Conservation (phyloP, 2,329 filamentous ascomycete genomes). For the Coniochaeta pulveracea region DNA sequence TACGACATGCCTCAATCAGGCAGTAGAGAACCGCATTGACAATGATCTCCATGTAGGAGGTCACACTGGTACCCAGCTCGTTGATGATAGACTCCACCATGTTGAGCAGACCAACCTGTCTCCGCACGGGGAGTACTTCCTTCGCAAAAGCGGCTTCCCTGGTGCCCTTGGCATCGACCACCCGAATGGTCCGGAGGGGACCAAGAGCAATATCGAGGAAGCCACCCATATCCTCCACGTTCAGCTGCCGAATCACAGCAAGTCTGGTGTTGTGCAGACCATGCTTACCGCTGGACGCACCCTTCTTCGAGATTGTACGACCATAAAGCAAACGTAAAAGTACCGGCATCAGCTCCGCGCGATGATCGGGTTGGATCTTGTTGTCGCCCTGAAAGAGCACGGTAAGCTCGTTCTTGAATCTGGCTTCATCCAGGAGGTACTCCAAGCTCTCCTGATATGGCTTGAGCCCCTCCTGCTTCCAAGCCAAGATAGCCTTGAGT, state of each 20-base stretch:
- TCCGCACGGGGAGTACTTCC: conserved; percentile 55
- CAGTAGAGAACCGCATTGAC: conserved; percentile 75
- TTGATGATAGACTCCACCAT: conserved; percentile 83
- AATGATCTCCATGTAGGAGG: conserved; percentile 55
- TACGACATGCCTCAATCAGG: conserved; percentile 55
- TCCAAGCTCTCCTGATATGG: conserved; percentile 78
- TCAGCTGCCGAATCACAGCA: conserved; percentile 68
- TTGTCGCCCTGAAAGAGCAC: conserved; percentile 72
- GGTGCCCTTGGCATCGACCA: conserved; percentile 39
- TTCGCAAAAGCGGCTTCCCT: conserved; percentile 41
- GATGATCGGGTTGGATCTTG: conserved; percentile 63
- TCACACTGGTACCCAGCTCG: conserved; percentile 66
- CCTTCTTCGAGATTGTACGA: conserved; percentile 72
- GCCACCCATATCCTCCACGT: conserved; percentile 59
- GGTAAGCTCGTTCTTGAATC: conserved; percentile 89
- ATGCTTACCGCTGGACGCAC: conserved; percentile 63
- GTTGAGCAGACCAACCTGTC: conserved; percentile 83
- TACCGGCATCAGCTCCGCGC: conserved; percentile 67
- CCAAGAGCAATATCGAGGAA: conserved; percentile 80
- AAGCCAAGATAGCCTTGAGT: conserved; percentile 74
- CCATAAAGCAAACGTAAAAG: conserved; percentile 83
- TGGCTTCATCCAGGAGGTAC: conserved; percentile 78
- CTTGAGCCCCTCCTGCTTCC: conserved; percentile 69
- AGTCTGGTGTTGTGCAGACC: conserved; percentile 75
- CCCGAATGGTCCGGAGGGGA: conserved; percentile 47